Percentiles rank a stretch among this genome's conserved stretches.
Evolutionary conservation across 345 rosid species (phyloP).

Genomic region (Anastatica hierochuntica): DNA sequence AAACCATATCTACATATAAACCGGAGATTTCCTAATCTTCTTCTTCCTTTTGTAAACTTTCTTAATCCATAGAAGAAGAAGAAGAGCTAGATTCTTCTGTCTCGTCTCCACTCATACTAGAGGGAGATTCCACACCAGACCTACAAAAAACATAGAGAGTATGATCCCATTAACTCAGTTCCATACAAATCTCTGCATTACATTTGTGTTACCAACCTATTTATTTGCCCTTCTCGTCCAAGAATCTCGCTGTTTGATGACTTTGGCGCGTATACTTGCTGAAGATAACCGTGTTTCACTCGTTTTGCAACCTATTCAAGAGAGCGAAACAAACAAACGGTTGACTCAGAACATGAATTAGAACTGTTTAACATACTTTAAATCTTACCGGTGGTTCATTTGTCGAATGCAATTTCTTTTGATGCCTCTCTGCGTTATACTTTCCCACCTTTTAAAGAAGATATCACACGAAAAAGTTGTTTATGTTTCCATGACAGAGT

Average conservation of each 20-base stretch:
- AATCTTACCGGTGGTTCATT: too few relatives aligned
- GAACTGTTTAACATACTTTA: too few relatives aligned
- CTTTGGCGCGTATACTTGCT: constrained; percentile 32
- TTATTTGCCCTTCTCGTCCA: constrained; percentile 26
- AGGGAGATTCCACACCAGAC: constrained; percentile 37
- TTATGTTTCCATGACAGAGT: neutral
- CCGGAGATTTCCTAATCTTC: constrained; percentile 4
- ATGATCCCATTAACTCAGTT: constrained; percentile 7
- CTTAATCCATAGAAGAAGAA: constrained; percentile 40
- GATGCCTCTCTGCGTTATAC: constrained; percentile 30
- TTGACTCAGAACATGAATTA: too few relatives aligned
- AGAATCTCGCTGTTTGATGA: constrained; percentile 30
- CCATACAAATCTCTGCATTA: neutral
- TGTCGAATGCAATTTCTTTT: constrained; percentile 24
- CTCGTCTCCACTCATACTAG: constrained; percentile 67
- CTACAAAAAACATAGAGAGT: constrained; percentile 31
- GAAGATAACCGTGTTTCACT: constrained; percentile 30
- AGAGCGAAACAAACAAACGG: neutral
- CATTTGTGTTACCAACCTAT: constrained; percentile 37
- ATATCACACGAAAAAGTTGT: constrained; percentile 1
- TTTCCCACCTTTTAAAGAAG: constrained; percentile 45
- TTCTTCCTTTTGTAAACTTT: too few relatives aligned
- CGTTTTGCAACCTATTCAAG: constrained; percentile 38
- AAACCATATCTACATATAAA: neutral
- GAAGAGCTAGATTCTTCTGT: constrained; percentile 47